Base-by-base conservation (phyloP, 192 early-diverging fungal species). In the Backusella tuberculispora region DNA sequence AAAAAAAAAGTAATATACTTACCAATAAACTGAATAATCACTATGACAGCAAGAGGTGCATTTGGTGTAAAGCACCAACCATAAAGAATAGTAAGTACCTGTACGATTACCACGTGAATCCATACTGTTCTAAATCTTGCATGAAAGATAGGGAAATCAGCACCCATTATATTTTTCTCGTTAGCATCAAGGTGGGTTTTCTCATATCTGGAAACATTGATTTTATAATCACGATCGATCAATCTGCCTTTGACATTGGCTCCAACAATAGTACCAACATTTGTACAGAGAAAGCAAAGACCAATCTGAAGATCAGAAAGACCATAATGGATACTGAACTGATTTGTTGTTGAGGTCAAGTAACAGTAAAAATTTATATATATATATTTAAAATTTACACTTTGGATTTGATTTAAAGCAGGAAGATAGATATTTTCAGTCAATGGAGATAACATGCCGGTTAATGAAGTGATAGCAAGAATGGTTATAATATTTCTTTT, bases 401-500 rank as follows among this genome's bases (percentile, higher is more conserved):
- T 40, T 66, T 73, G 70, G n/a, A 77, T 73, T 7, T 34, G 37
- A 9, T 72, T 77, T 21, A 77, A 63, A 9, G 76, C 71, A n/a
- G 76, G 76, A 45, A 77, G 66, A 56, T 77, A 77, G 1, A 77
- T 73, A 38, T 72, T 77, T 14, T 65, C 63, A 0, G 71, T 67
- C 19, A 77, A 63, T 12, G 76, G 71, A 50, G 76, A 72, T 0
- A 83, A 26, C 14, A 77, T 42, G 10, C 81, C 79, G 14, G 84
- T 77, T 56, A 81, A 63, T n/a, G 84, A 63, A 2, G 80, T 60
- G 24, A 83, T 70, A 0, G 53, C 7, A 13, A 85, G 40, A 44
- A 85, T 85, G 3, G 79, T 77, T 17, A 60, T 48, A 65, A 82
- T 79, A 43, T 72, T 70, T 38, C 47, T 41, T 24, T 70, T 15